Base-by-base conservation (phyloP, 2,329 filamentous ascomycete species). In the Aureobasidium leucospermi region DNA sequence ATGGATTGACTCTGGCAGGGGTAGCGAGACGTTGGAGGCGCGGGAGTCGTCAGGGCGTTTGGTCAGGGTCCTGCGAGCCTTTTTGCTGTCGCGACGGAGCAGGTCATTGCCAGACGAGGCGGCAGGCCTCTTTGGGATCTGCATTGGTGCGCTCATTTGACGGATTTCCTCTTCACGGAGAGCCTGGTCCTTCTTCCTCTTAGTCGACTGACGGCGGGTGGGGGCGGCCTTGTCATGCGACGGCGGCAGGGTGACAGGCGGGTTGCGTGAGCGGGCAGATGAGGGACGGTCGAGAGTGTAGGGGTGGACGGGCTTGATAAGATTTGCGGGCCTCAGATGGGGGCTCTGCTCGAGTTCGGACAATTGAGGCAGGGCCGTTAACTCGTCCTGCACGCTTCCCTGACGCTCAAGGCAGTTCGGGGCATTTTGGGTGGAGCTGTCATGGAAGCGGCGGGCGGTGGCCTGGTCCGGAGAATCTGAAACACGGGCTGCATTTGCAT, bases 91-190 rank as follows among this genome's bases (percentile, higher is more conserved):
- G 71, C 78, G 81, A 61, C 83, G 81, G 47, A 88, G 80, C 47
- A 84, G 77, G 31, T 67, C 67, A 45, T 36, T 32, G 34, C 32
- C 48, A 57, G 81, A 81, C 8, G 42, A 28, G 71, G 81, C 82
- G 34, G 79, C 77, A 6, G 85, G 79, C 55, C 88, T 83, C 57
- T 78, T 80, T 16, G 78, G 74, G 62, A 85, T 76, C 6, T 89
- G 85, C 65, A 86, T 81, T 2, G 81, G 79, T 62, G 84, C 83
- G 68, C 84, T 88, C 88, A 96, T 89, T 58, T 89, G 85, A 69
- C 86, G 89, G 69, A 96, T 91, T 74, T 96, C 90, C 63, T 89
- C 89, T 73, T 96, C 92, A 60, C 93, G 83, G 61, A 87, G 81
- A 69, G 85, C 83, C 63, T 95, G 89, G 63, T 87, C 81, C 65